Conservation (phyloP, 768 basidiomycete genomes). For the Trametopsis cervina region DNA sequence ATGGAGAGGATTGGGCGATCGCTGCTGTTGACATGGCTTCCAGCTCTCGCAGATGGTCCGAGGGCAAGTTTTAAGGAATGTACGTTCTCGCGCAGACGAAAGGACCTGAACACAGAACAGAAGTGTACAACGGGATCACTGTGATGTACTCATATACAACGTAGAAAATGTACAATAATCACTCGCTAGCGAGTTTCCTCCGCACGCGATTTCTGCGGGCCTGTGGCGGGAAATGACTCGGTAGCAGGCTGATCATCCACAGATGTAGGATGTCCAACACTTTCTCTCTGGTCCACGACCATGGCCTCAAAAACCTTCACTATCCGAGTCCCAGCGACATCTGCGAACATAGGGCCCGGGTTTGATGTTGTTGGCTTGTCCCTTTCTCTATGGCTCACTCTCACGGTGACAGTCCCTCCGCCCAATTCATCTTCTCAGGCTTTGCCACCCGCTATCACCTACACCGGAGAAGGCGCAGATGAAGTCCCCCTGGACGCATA, state of each 20-base stretch:
- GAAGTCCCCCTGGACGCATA: slow-evolving; percentile 93
- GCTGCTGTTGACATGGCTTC: slow-evolving; percentile 93
- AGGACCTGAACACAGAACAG: slow-evolving; percentile 16
- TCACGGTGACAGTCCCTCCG: slow-evolving; percentile 50
- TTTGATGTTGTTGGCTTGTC: slow-evolving; percentile 99
- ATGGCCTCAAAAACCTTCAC: slow-evolving; percentile 35
- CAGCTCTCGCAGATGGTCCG: slow-evolving; percentile 57
- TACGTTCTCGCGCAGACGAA: background rate
- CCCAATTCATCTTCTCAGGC: slow-evolving; percentile 27
- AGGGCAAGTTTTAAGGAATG: slow-evolving; percentile 49
- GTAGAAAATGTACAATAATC: slow-evolving; percentile 1
- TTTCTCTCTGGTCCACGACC: background rate
- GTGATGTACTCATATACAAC: background rate
- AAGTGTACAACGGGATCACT: slow-evolving; percentile 4
- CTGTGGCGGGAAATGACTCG: slow-evolving; percentile 7
- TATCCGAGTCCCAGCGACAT: slow-evolving; percentile 92
- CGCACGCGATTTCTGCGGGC: background rate
- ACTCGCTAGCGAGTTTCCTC: background rate
- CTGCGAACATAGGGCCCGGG: slow-evolving; percentile 97
- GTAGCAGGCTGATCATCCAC: background rate
- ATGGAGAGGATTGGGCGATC: slow-evolving; percentile 96
- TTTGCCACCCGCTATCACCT: slow-evolving; percentile 55
- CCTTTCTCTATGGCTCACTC: slow-evolving; percentile 75
- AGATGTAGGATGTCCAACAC: background rate
- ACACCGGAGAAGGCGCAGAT: slow-evolving; percentile 82